Evolutionary conservation across 2,329 filamentous ascomycete species (phyloP).

Genomic region (Colletotrichum karsti): DNA sequence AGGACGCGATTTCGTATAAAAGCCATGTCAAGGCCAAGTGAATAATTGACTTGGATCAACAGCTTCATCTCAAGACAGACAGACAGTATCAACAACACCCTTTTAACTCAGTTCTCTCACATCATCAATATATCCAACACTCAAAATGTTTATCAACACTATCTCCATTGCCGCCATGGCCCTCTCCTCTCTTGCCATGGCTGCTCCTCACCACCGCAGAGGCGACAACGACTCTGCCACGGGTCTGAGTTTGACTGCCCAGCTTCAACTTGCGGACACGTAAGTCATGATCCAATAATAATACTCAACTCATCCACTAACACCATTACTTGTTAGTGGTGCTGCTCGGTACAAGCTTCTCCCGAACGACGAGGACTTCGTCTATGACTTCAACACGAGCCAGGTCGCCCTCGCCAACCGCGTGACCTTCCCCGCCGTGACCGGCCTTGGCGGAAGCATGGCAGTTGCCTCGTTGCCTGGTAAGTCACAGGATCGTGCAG

Average conservation of each 20-base stretch:
- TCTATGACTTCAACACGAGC: background rate
- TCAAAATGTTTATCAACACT: no score
- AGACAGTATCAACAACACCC: background rate
- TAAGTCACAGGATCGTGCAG: no score
- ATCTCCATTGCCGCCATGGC: background rate
- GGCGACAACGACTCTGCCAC: background rate
- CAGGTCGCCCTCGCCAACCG: background rate
- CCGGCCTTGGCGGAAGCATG: background rate
- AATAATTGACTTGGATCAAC: no score
- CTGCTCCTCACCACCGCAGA: background rate
- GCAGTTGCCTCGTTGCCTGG: background rate
- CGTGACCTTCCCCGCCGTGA: background rate
- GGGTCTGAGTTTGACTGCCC: background rate
- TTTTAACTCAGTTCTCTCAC: no score
- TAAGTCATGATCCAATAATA: no score
- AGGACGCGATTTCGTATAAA: no score
- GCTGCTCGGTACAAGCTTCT: background rate
- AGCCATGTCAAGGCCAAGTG: no score
- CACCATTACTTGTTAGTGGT: no score
- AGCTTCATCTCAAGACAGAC: background rate
- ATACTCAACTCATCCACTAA: no score
- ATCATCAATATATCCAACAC: no score
- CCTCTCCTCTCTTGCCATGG: background rate
- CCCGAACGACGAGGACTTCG: background rate
- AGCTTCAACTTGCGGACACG: background rate